Evolutionary conservation across 805 yeast genomes (phyloP).

Genomic region (Metschnikowia santaceciliae): DNA sequence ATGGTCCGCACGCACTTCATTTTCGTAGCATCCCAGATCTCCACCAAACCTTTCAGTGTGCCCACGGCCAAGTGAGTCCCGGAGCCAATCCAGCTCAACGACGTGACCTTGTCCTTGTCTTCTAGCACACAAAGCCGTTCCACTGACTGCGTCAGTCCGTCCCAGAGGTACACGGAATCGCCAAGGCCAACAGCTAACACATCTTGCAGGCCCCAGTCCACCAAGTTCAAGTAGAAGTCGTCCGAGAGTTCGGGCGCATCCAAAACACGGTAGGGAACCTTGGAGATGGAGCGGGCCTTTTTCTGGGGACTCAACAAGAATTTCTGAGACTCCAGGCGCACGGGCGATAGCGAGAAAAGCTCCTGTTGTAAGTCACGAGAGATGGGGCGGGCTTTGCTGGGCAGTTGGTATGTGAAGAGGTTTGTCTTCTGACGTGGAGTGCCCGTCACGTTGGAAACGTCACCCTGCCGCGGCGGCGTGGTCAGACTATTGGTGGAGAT

Average conservation of each 20-base stretch:
- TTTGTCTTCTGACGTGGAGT: slow-evolving; percentile 51
- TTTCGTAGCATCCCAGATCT: slow-evolving; percentile 89
- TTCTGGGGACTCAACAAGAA: slow-evolving; percentile 78
- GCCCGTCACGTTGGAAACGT: slow-evolving; percentile 14
- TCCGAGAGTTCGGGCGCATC: slow-evolving; percentile 96
- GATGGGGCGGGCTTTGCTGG: slow-evolving; percentile 57
- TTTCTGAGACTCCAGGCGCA: slow-evolving; percentile 81
- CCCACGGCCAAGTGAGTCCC: slow-evolving; percentile 96
- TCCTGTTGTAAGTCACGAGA: slow-evolving; percentile 67
- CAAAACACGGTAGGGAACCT: slow-evolving; percentile 85
- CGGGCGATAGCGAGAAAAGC: slow-evolving; percentile 78
- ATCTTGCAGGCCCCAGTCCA: slow-evolving; percentile 94
- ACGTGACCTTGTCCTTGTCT: slow-evolving; percentile 67
- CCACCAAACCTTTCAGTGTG: slow-evolving; percentile 79
- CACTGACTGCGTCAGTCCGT: slow-evolving; percentile 80
- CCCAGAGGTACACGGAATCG: slow-evolving; percentile 85
- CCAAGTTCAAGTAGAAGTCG: slow-evolving; percentile 85
- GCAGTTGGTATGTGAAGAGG: slow-evolving; percentile 71
- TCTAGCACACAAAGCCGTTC: slow-evolving; percentile 73
- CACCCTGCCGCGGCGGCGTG: slow-evolving; percentile 22
- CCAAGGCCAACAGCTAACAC: slow-evolving; percentile 88
- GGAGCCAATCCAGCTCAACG: slow-evolving; percentile 88
- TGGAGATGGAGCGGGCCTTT: slow-evolving; percentile 70
- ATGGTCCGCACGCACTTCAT: slow-evolving; percentile 81
- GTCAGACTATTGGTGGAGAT: slow-evolving; percentile 11